Conservation (phyloP, 225 moss, liverwort and hornwort genomes). For the Pseudisothecium myosuroides region DNA sequence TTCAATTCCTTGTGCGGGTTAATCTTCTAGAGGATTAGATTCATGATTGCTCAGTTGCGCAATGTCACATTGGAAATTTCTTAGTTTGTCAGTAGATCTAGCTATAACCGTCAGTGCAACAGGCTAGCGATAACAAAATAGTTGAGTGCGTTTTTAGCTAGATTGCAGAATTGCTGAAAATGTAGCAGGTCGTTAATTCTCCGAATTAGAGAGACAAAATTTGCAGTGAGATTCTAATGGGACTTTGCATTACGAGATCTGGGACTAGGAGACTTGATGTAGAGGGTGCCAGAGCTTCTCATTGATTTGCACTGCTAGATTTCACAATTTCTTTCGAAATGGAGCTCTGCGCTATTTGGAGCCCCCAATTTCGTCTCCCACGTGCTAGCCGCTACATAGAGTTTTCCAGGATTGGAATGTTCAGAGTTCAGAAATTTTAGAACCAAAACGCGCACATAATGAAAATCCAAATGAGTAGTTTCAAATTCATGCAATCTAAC, state of each 20-base stretch:
- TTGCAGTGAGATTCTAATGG: background rate
- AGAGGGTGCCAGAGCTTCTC: background rate
- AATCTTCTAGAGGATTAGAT: background rate
- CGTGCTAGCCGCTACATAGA: no score
- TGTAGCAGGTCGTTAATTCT: background rate
- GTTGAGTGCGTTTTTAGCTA: background rate
- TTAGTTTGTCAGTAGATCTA: background rate
- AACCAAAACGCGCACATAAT: background rate
- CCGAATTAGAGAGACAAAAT: background rate
- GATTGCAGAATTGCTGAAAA: background rate
- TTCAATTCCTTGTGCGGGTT: background rate
- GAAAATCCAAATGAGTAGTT: background rate
- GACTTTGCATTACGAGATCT: background rate
- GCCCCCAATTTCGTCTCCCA: background rate
- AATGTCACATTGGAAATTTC: background rate
- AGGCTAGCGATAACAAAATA: background rate
- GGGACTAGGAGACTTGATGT: background rate
- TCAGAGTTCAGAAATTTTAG: no score
- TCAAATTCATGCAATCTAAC: background rate
- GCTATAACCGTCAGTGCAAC: background rate
- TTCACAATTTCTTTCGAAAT: background rate
- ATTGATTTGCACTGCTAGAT: background rate
- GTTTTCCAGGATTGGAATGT: background rate
- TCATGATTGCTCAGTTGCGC: background rate
- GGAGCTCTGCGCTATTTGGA: background rate